Percentiles rank a stretch among this genome's conserved stretches.
These are phyloP conservation scores for Aspergillus saccharolyticus DNA, from an alignment of 495 filamentous ascomycete species.

Conservation along the genomic window DNA sequence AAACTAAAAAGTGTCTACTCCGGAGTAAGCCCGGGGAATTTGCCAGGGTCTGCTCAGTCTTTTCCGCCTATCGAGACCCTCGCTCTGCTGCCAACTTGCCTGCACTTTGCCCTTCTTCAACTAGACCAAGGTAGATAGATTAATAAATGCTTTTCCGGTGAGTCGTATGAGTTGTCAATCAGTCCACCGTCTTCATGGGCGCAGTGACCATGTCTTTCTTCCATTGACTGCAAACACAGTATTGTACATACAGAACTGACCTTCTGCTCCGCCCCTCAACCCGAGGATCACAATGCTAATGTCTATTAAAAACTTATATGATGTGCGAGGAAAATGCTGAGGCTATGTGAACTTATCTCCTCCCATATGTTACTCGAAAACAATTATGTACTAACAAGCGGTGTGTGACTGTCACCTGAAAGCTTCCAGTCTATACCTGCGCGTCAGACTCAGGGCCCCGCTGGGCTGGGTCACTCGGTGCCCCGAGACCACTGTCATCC, in stretches of 20 bases:
- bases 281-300: background rate
- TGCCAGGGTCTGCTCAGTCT: background rate
- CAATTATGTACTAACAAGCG: conserved; percentile 9
- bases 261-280: background rate
- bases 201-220: background rate
- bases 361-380: conserved; percentile 1
- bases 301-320: conserved; percentile 2
- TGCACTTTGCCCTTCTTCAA: background rate
- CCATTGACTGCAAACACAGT: background rate
- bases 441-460: conserved; percentile 1
- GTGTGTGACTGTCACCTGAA: conserved; percentile 2
- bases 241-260: background rate
- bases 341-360: background rate
- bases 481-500: background rate
- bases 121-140: background rate
- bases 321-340: background rate
- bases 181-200: background rate
- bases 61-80: conserved; percentile 15
- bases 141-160: no score
- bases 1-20: background rate
- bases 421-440: conserved; percentile 1
- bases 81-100: background rate
- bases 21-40: background rate
- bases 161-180: background rate
- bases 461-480: background rate